These are phyloP conservation scores for Syzygium malaccense DNA, from an alignment of 441 rosid species.

Conservation along the genomic window DNA sequence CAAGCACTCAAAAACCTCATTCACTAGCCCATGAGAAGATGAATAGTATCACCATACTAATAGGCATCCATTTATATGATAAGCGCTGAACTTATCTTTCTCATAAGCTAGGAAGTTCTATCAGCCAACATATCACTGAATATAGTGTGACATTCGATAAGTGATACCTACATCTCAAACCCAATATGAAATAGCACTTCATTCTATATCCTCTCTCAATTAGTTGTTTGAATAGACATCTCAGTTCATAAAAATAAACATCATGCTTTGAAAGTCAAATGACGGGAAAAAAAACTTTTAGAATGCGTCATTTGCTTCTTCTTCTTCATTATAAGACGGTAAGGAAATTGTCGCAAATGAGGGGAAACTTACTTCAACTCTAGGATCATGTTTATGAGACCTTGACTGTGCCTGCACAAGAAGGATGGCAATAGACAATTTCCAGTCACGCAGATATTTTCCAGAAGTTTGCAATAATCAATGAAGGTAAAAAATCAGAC, in stretches of 20 bases:
- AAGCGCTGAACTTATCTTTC: not conserved
- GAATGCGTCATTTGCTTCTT: not conserved
- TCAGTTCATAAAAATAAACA: not conserved
- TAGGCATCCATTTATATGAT: not conserved
- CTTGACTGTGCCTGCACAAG: constrained; percentile 21
- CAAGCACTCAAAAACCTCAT: not conserved
- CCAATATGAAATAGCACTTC: not conserved
- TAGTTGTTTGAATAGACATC: not conserved
- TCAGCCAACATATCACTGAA: not conserved
- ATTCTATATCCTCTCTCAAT: not conserved
- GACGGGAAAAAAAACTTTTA: not conserved
- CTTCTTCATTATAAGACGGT: not conserved
- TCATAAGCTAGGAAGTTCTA: not conserved
- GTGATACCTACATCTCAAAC: not conserved
- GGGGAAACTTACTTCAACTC: constrained; percentile 41
- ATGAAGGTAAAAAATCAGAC: not conserved
- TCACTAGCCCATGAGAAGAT: not conserved
- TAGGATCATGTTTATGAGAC: constrained; percentile 22
- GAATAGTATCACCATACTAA: not conserved
- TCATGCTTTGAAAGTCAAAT: not conserved
- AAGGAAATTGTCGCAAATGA: not conserved
- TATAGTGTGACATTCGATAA: not conserved
- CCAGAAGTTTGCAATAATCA: not conserved
- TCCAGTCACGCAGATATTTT: not conserved
- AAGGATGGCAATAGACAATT: not conserved